Conservation (phyloP, 148 eudicot genomes). For the Oxyria digyna region DNA sequence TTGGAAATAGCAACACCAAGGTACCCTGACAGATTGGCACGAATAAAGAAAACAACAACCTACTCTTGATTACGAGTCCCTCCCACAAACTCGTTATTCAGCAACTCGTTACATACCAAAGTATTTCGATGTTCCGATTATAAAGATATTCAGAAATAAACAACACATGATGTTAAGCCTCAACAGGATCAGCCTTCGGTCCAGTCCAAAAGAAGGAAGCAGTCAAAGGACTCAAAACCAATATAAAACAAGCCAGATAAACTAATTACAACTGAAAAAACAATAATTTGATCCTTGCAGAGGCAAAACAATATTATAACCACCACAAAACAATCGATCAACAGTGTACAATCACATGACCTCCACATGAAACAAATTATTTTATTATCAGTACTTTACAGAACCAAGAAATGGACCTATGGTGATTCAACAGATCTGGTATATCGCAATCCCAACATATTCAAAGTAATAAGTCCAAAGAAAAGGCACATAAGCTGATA, state of each 20-base stretch:
- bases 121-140: not conserved
- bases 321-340: not conserved
- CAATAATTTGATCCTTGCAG: not conserved
- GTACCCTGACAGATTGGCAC: not conserved
- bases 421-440: conserved; percentile 33
- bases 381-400: not conserved
- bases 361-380: conserved; percentile 6
- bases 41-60: not conserved
- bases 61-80: not conserved
- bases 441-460: conserved; percentile 26
- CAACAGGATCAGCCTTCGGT: not conserved
- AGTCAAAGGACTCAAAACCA: not conserved
- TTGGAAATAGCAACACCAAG: not conserved
- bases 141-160: not conserved
- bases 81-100: not conserved
- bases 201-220: not conserved
- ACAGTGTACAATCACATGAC: conserved; percentile 14
- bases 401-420: conserved; percentile 6
- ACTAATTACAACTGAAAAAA: not conserved
- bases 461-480: conserved; percentile 11
- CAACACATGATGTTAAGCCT: not conserved
- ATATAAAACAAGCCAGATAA: not conserved
- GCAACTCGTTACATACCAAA: not conserved
- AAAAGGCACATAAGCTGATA: conserved; percentile 3
- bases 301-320: not conserved